Evolutionary conservation across 2,329 filamentous ascomycete genomes (phyloP).

Genomic region (Talaromyces sp.): DNA sequence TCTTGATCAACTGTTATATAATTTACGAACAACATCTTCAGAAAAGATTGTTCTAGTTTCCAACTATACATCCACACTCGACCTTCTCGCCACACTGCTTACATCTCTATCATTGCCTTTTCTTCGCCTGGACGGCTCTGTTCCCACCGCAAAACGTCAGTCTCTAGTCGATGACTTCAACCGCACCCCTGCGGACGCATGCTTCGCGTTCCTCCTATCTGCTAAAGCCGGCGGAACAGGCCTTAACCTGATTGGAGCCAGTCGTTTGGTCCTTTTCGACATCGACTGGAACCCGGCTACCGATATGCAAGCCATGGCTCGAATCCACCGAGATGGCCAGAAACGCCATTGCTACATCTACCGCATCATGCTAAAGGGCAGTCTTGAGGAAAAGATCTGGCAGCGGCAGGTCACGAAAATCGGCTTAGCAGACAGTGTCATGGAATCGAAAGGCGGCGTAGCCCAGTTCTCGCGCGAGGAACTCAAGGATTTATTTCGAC

Average conservation of each 20-base stretch:
- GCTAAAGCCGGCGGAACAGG: slow-evolving; percentile 68
- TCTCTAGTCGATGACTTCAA: slow-evolving; percentile 68
- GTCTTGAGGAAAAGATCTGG: slow-evolving; percentile 70
- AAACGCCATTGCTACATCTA: slow-evolving; percentile 66
- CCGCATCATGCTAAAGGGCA: slow-evolving; percentile 62
- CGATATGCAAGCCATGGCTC: slow-evolving; percentile 70
- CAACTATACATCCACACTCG: slow-evolving; percentile 69
- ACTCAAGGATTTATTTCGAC: slow-evolving; percentile 61
- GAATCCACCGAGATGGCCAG: slow-evolving; percentile 69
- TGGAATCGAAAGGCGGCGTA: slow-evolving; percentile 59
- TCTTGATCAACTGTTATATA: slow-evolving; percentile 61
- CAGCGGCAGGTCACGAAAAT: slow-evolving; percentile 68
- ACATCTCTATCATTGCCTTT: slow-evolving; percentile 57
- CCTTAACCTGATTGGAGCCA: slow-evolving; percentile 67
- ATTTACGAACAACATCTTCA: slow-evolving; percentile 55
- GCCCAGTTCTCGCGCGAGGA: slow-evolving; percentile 63
- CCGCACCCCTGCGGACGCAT: slow-evolving; percentile 48
- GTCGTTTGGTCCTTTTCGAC: slow-evolving; percentile 66
- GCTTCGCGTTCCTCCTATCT: slow-evolving; percentile 67
- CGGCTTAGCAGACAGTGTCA: slow-evolving; percentile 65
- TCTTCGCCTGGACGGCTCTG: slow-evolving; percentile 66
- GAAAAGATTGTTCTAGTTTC: slow-evolving; percentile 74
- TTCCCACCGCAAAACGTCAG: slow-evolving; percentile 61
- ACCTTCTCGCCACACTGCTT: slow-evolving; percentile 60
- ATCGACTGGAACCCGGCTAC: slow-evolving; percentile 74